These are phyloP conservation scores for Parietichytrium sp. DNA, from an alignment of 108 stramenopile species.

Conservation along the genomic window DNA sequence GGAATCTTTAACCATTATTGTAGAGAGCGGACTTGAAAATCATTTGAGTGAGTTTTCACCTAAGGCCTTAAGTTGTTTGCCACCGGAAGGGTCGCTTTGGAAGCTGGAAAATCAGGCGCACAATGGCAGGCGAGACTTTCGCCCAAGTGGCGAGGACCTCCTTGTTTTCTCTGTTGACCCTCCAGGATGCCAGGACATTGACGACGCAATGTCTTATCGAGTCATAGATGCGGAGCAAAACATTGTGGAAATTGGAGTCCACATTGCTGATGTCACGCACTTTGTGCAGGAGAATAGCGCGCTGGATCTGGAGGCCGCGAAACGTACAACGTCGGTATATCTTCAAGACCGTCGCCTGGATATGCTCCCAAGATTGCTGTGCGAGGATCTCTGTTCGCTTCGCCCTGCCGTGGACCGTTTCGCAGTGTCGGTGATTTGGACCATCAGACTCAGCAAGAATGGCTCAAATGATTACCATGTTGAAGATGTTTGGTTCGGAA, in stretches of 20 bases:
- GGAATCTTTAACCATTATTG: conserved; percentile 58
- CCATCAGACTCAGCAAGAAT: conserved; percentile 83
- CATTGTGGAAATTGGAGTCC: conserved; percentile 89
- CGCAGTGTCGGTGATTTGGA: conserved; percentile 72
- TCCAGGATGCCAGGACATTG: conserved; percentile 98
- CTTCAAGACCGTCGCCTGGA: conserved; percentile 93
- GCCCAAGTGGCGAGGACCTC: too few species aligned
- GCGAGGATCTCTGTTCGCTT: conserved; percentile 91
- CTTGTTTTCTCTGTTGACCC: conserved; percentile 95
- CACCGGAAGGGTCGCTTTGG: neutral
- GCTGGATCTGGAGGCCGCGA: conserved; percentile 90
- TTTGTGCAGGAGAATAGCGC: conserved; percentile 86
- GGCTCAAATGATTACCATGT: conserved; percentile 79
- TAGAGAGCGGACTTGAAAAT: neutral
- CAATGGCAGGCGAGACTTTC: conserved; percentile 75
- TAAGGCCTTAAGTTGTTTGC: neutral
- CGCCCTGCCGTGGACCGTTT: conserved; percentile 82
- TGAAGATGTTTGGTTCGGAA: conserved; percentile 82
- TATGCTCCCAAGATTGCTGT: conserved; percentile 91
- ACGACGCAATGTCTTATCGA: conserved; percentile 81
- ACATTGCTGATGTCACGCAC: conserved; percentile 98
- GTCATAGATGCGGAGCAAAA: conserved; percentile 84
- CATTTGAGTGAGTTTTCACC: neutral
- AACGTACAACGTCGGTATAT: conserved; percentile 93
- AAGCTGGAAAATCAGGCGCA: conserved; percentile 51